A percentile compares a stretch with the other conserved stretches of the same genome.
Evolutionary conservation across 345 rosid species (phyloP).

Genomic region (Bretschneidera sinensis): DNA sequence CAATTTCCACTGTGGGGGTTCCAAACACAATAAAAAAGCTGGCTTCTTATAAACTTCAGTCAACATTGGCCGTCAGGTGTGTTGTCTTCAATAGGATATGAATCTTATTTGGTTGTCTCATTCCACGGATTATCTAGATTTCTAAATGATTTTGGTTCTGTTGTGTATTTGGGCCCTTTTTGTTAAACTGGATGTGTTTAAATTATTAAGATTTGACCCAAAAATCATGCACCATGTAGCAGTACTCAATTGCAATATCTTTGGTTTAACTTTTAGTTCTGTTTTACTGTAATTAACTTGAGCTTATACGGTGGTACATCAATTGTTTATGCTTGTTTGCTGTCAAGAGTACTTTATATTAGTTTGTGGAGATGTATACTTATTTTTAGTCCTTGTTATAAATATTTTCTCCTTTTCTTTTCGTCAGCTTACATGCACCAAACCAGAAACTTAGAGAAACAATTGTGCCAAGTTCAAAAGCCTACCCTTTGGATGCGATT

Average conservation of each 20-base stretch:
- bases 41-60: constrained; percentile 89
- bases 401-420: constrained; percentile 14
- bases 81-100: constrained; percentile 3
- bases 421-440: constrained; percentile 83
- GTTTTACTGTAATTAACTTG: not conserved
- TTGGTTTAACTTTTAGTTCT: not conserved
- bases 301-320: not conserved
- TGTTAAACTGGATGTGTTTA: no score
- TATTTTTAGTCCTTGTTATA: not conserved
- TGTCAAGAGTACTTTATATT: constrained; percentile 5
- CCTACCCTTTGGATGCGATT: constrained; percentile 84
- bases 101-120: not conserved
- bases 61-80: constrained; percentile 93
- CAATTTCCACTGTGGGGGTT: constrained; percentile 94
- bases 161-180: not conserved
- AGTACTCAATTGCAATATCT: not conserved
- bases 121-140: not conserved
- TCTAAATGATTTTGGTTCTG: not conserved
- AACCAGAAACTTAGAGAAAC: constrained; percentile 83
- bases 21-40: constrained; percentile 92
- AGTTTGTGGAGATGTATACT: not conserved
- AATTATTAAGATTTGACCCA: no score
- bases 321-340: not conserved
- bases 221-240: no score
- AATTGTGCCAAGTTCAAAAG: constrained; percentile 94